A percentile compares a stretch with the other conserved stretches of the same genome.
These are phyloP conservation scores for Apostasia shenzhenica DNA, from an alignment of 106 monocot species.

Conservation along the genomic window DNA sequence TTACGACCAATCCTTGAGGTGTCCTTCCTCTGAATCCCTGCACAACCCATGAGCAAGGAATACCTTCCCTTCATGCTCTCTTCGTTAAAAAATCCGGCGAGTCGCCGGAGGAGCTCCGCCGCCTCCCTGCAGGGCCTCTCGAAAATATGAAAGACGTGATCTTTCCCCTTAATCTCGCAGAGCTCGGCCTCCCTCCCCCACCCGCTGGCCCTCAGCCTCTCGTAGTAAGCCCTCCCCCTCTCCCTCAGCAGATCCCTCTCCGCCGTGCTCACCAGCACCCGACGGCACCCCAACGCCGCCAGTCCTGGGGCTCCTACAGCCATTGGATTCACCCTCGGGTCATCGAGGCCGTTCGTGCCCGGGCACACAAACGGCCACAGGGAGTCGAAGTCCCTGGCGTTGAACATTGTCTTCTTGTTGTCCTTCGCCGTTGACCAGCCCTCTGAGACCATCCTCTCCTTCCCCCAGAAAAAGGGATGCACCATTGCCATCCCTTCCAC, in stretches of 20 bases:
- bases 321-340: not conserved
- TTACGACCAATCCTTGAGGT: no score
- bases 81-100: not conserved
- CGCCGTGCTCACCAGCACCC: not conserved
- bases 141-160: not conserved
- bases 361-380: conserved; percentile 5
- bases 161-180: not conserved
- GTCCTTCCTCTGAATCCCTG: no score
- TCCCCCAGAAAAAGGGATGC: conserved; percentile 1
- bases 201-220: not conserved
- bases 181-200: not conserved
- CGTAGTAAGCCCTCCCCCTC: conserved; percentile 3
- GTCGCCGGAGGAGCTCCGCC: not conserved
- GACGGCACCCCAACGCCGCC: not conserved
- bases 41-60: no score
- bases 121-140: not conserved
- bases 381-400: not conserved
- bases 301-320: not conserved
- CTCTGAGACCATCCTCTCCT: not conserved
- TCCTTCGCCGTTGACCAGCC: not conserved
- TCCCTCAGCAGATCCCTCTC: not conserved
- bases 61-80: no score
- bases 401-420: not conserved
- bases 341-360: not conserved
- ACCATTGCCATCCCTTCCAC: not conserved